phyloP scores from a whole-genome alignment of 2,329 filamentous ascomycete genomes.

The Clarireedia paspali region DNA sequence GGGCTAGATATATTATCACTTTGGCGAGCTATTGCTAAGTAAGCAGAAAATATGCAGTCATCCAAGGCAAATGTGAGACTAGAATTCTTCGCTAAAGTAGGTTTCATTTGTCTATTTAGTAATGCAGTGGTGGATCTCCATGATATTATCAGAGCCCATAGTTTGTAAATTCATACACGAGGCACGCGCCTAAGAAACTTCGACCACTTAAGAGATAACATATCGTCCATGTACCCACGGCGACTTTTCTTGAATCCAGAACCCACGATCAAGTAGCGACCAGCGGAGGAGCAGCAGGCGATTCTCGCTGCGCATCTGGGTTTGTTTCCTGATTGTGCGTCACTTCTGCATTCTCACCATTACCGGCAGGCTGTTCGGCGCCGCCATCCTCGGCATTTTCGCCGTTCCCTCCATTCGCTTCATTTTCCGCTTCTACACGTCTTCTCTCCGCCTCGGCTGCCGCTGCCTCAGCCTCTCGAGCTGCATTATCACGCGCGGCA shows the following conservation, averaged over 20 bases:
- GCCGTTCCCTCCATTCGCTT: conserved; percentile 6
- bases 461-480: conserved; percentile 21
- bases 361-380: background rate
- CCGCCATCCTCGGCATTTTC: background rate
- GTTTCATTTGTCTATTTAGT: too few relatives aligned
- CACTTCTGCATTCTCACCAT: conserved; percentile 2
- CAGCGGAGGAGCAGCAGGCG: conserved; percentile 12
- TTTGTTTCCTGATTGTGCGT: conserved; percentile 1
- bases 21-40: too few relatives aligned
- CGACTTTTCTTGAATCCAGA: background rate
- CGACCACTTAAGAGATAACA: background rate
- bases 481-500: conserved; percentile 28
- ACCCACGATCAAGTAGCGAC: conserved; percentile 9
- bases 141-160: too few relatives aligned
- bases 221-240: background rate
- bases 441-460: conserved; percentile 13
- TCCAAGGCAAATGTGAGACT: too few relatives aligned
- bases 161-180: background rate
- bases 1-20: too few relatives aligned
- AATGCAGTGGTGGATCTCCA: too few relatives aligned
- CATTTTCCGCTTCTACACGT: conserved; percentile 9
- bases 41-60: too few relatives aligned
- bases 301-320: conserved; percentile 2
- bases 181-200: background rate
- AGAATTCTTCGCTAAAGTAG: too few relatives aligned